Evolutionary conservation across 768 basidiomycete species (phyloP).

Genomic region (Suillus variegatus): DNA sequence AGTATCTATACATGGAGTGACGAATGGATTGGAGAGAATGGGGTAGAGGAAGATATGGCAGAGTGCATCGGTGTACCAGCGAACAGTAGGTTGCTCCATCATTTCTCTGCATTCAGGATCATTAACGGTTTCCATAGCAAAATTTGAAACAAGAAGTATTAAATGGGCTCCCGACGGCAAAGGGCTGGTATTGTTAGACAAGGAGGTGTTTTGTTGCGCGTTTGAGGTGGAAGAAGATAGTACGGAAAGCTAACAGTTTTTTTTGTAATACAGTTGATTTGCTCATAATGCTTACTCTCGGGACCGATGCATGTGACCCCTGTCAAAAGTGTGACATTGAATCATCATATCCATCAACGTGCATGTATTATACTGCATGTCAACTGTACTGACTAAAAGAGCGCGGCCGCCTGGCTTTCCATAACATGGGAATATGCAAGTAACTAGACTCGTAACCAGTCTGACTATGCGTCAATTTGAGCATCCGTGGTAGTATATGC

Average conservation of each 20-base stretch:
- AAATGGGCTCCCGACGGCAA: constrained; percentile 88
- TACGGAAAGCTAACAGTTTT: constrained; percentile 6
- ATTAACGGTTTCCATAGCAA: constrained; percentile 41
- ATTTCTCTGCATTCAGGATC: constrained; percentile 11
- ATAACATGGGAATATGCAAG: too few species aligned
- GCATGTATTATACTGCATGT: too few species aligned
- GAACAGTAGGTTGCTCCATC: constrained; percentile 49
- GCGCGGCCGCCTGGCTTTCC: too few species aligned
- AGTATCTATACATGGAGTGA: constrained; percentile 82
- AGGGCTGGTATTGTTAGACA: constrained; percentile 73
- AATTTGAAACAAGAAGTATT: constrained; percentile 70
- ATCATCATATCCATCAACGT: too few species aligned
- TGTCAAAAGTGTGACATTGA: too few species aligned
- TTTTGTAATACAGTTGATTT: not conserved
- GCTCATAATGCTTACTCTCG: too few species aligned
- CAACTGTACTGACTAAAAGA: too few species aligned
- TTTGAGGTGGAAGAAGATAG: constrained; percentile 68
- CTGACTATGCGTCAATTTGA: too few species aligned
- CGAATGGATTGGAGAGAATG: constrained; percentile 67
- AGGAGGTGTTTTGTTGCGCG: constrained; percentile 81
- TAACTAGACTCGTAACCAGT: too few species aligned
- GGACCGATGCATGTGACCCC: too few species aligned
- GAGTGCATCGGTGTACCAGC: constrained; percentile 90
- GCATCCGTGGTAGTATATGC: too few species aligned
- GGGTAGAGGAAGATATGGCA: constrained; percentile 73